These are phyloP conservation scores for Tephrocybe sp. DNA, from an alignment of 768 basidiomycete species.

Conservation along the genomic window DNA sequence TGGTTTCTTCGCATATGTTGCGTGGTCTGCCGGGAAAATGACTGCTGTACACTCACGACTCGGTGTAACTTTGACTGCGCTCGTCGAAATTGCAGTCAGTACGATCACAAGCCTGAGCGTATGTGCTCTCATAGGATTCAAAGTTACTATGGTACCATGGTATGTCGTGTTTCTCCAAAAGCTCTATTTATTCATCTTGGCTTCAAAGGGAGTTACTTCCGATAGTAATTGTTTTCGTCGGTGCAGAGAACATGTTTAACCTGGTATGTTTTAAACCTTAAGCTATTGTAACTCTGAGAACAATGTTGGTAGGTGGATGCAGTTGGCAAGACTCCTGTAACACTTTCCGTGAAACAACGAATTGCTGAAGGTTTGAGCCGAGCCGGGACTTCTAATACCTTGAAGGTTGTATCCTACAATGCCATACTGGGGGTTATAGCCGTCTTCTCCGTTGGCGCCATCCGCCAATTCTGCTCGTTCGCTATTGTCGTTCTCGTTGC, in stretches of 20 bases:
- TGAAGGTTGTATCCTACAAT: conserved; percentile 90
- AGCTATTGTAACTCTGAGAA: neutral
- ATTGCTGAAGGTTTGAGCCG: conserved; percentile 89
- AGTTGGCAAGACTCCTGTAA: conserved; percentile 81
- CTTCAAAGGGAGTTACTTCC: conserved; percentile 77
- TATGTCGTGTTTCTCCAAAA: conserved; percentile 35
- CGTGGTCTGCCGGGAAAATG: conserved; percentile 73
- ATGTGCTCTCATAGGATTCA: conserved; percentile 86
- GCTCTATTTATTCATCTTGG: neutral
- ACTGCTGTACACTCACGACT: conserved; percentile 86
- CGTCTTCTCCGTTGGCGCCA: conserved; percentile 72
- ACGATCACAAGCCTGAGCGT: conserved; percentile 94
- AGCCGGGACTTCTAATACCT: conserved; percentile 88
- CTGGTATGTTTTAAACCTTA: conserved; percentile 60
- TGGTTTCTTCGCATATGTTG: conserved; percentile 74
- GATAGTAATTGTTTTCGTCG: conserved; percentile 92
- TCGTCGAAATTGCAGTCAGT: conserved; percentile 89
- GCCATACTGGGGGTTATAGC: conserved; percentile 75
- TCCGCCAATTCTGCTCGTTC: conserved; percentile 91
- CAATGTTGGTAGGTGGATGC: conserved; percentile 66
- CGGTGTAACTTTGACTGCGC: conserved; percentile 90
- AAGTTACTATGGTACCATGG: conserved; percentile 89
- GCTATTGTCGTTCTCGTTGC: conserved; percentile 93
- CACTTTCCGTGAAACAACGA: conserved; percentile 85
- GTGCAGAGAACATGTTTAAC: conserved; percentile 97